phyloP scores from a whole-genome alignment of 2,329 filamentous ascomycete species.

The Curvularia verruculosa region DNA sequence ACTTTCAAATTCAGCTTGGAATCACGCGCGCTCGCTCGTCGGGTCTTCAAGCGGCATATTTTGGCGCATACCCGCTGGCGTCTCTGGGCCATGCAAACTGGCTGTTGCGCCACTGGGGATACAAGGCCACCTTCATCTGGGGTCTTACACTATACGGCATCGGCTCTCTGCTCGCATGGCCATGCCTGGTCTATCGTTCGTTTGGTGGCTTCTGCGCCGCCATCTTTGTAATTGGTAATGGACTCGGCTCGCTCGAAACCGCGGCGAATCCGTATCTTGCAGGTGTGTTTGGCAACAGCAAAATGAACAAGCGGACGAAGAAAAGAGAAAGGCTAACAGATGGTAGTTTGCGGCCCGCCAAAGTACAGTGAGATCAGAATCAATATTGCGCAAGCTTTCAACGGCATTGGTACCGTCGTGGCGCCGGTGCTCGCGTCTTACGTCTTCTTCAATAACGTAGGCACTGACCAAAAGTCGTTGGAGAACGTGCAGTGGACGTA shows the following conservation, averaged over 20 bases:
- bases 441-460: constrained; percentile 65
- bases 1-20: constrained; percentile 54
- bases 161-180: constrained; percentile 65
- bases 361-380: constrained; percentile 64
- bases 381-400: constrained; percentile 64
- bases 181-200: constrained; percentile 59
- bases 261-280: constrained; percentile 59
- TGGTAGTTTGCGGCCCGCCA: constrained; percentile 61
- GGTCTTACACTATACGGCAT: constrained; percentile 63
- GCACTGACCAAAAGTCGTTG: constrained; percentile 57
- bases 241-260: constrained; percentile 63
- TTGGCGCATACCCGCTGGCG: constrained; percentile 58
- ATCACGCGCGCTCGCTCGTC: constrained; percentile 54
- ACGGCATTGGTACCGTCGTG: constrained; percentile 64
- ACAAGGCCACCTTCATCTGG: constrained; percentile 55
- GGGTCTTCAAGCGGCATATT: constrained; percentile 58
- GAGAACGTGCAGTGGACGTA: constrained; percentile 70
- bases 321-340: background rate
- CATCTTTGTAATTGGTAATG: constrained; percentile 62
- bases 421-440: constrained; percentile 65
- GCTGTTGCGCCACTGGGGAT: constrained; percentile 58
- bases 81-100: constrained; percentile 57
- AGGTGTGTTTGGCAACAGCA: constrained; percentile 4
- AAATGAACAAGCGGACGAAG: no score
- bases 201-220: constrained; percentile 67